Evolutionary conservation across 805 yeast genomes (phyloP), one percentile per base, ranked within the genome.

Genomic region (Candida sphagnicola): DNA sequence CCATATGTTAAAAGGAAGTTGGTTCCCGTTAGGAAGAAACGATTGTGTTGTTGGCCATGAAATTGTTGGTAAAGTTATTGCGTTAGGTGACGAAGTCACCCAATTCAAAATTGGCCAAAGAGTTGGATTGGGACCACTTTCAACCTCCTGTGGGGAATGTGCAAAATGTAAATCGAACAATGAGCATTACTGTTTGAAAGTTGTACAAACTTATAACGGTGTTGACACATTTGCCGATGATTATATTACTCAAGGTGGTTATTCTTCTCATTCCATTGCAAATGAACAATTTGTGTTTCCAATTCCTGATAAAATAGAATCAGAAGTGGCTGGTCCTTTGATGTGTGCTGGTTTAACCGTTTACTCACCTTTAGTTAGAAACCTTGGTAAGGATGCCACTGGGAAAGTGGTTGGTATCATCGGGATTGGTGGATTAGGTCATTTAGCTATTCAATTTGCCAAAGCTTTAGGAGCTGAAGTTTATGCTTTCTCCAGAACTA

Each of bases 91-190:
- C n/a, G 63, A 73, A 25, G 78, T 84, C 46, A 57, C 60, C 8
- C 66, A 44, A 38, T 70, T 61, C 64, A 75, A 70, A 54, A 56
- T 81, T 15, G 95, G 95, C 39, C 82, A 86, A 47, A 70, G 87
- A 47, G 93, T 84, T 18, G 95, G 91, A 39, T 73, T 84, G 35
- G 95, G 95, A 49, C 91, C 93, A 18, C 80, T 77, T 53, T 67
- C 72, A 18, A 65, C 62, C 41, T 66, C 84, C 26, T 85, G 95
- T 65, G 59, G 70, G 39, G 62, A 74, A n/a, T 86, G 95, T 63
- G 52, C 67, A 34, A 68, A 78, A 53, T 86, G 78, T 50, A 29
- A 47, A n/a, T 23, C 40, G 21, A 53, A 56, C 35, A 56, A 60
- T 44, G 70, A 69, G 42, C 62, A 60, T 31, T 77, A 75, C 66